Base-by-base conservation (phyloP, 164 flowering plant genomes). In the Protea cynaroides region DNA sequence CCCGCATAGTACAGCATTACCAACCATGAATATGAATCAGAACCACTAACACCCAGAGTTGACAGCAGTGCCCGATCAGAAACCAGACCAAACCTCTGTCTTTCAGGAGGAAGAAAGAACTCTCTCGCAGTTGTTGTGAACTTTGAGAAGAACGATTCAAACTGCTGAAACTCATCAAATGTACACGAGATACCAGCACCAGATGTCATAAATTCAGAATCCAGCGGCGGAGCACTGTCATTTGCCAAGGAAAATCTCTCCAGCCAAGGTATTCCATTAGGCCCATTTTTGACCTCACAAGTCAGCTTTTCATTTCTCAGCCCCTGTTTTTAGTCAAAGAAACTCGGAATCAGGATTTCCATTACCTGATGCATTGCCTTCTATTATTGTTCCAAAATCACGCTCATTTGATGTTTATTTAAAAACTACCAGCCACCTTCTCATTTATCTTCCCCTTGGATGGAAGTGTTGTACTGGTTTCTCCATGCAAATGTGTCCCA, bases 61-160 rank as follows among this genome's bases (percentile, higher is more conserved):
- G 86, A 68, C 59, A 89, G 82, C 80, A 94, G 67, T 36, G 88
- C 79, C 67, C 78, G 77, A 1, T 87, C 81, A n/a, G 83, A 74
- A 55, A 91, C 67, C 54, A 86, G 43, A 38, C 90, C 97, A 81
- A 79, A 94, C 71, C 79, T 82, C 72, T 80, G 79, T 80, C 81
- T 81, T 75, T 94, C 91, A 61, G 84, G 83, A 58, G 95, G 98
- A 63, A 94, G 81, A 62, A 80, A 89, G 71, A 72, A 75, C 62
- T 87, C 90, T 73, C 86, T 78, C 46, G 86, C 80, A 63, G 74
- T 58, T 19, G 63, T 63, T 60, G 74, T 72, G 61, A 89, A 81
- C 62, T 81, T 84, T 18, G 79, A 62, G 71, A 90, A 80, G 76
- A 87, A 87, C 37, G 79, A 66, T 18, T 81, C 73, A 76, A 84